phyloP scores from a whole-genome alignment of 495 filamentous ascomycete species.

The Podospora anserina region DNA sequence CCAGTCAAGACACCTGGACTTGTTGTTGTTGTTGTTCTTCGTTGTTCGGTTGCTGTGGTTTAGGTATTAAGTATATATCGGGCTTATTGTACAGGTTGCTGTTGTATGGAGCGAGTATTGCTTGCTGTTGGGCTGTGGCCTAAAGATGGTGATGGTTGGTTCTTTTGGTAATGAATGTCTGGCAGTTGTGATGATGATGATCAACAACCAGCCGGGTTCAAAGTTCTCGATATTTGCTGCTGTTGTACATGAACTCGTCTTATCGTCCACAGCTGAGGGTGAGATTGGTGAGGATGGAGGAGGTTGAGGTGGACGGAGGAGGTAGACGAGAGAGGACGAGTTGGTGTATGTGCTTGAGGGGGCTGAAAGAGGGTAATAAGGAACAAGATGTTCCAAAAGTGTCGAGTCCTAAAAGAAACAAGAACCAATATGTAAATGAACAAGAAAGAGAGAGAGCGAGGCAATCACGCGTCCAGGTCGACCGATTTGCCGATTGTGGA shows the following conservation, averaged over 20 bases:
- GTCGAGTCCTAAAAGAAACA: constrained; percentile 46
- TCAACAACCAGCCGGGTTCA: constrained; percentile 39
- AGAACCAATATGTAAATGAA: constrained; percentile 51
- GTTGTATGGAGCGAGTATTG: constrained; percentile 27
- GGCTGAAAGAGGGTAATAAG: constrained; percentile 47
- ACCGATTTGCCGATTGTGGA: constrained; percentile 49
- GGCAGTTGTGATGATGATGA: constrained; percentile 39
- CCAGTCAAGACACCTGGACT: constrained; percentile 19
- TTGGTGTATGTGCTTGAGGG: constrained; percentile 12
- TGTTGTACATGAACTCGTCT: constrained; percentile 45
- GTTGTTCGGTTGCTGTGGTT: constrained; percentile 25
- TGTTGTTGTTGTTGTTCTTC: constrained; percentile 14
- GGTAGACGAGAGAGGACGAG: constrained; percentile 17
- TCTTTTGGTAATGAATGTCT: constrained; percentile 47
- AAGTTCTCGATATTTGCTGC: constrained; percentile 36
- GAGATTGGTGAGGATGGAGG: neutral
- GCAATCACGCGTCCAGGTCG: constrained; percentile 44
- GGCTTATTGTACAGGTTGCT: constrained; percentile 41
- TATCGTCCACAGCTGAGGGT: neutral
- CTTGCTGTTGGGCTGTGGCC: constrained; percentile 46
- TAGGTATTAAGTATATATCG: constrained; percentile 47
- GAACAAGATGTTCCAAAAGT: constrained; percentile 39
- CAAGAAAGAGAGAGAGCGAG: constrained; percentile 39
- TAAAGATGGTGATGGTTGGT: constrained; percentile 48
- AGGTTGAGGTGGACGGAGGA: constrained; percentile 3